Percentiles rank a stretch among this genome's conserved stretches.
phyloP scores from a whole-genome alignment of 495 filamentous ascomycete species.

The Penicillium macrosclerotiorum region DNA sequence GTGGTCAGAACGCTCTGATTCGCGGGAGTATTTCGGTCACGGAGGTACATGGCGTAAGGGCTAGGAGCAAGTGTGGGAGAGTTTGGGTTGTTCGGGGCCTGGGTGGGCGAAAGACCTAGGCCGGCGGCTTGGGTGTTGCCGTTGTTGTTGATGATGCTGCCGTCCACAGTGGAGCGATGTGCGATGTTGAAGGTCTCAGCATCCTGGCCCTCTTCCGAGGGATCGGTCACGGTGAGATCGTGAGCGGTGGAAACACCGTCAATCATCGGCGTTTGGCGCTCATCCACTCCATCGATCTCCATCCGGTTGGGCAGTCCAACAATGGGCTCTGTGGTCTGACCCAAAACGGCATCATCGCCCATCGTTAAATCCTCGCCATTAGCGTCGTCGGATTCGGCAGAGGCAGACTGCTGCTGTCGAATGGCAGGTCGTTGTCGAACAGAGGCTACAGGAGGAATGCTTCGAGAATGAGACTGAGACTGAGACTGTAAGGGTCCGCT shows the following conservation, averaged over 20 bases:
- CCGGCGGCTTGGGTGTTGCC: constrained; percentile 54
- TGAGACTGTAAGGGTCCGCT: constrained; percentile 59
- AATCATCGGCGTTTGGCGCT: constrained; percentile 64
- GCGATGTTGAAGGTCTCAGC: constrained; percentile 93
- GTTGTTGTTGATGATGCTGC: constrained; percentile 72
- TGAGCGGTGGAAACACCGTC: constrained; percentile 73
- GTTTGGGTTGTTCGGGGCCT: constrained; percentile 66
- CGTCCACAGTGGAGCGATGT: constrained; percentile 83
- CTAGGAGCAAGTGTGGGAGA: constrained; percentile 68
- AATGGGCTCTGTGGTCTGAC: constrained; percentile 70
- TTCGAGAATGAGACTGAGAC: constrained; percentile 44
- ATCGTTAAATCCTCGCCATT: constrained; percentile 70
- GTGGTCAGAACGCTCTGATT: constrained; percentile 72
- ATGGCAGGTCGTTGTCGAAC: constrained; percentile 70
- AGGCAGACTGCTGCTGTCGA: constrained; percentile 81
- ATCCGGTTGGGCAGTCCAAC: constrained; percentile 75
- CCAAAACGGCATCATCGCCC: constrained; percentile 56
- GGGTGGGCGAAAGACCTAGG: constrained; percentile 74
- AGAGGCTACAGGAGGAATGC: constrained; percentile 38
- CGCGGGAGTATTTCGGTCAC: constrained; percentile 64
- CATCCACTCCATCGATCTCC: constrained; percentile 77
- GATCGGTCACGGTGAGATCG: constrained; percentile 70
- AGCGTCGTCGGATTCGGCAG: constrained; percentile 82
- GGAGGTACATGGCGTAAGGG: constrained; percentile 70
- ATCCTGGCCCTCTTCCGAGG: constrained; percentile 74